A percentile compares a stretch with the other conserved stretches of the same genome.
phyloP scores from a whole-genome alignment of 2,329 filamentous ascomycete species.

The Aureobasidium sp. region DNA sequence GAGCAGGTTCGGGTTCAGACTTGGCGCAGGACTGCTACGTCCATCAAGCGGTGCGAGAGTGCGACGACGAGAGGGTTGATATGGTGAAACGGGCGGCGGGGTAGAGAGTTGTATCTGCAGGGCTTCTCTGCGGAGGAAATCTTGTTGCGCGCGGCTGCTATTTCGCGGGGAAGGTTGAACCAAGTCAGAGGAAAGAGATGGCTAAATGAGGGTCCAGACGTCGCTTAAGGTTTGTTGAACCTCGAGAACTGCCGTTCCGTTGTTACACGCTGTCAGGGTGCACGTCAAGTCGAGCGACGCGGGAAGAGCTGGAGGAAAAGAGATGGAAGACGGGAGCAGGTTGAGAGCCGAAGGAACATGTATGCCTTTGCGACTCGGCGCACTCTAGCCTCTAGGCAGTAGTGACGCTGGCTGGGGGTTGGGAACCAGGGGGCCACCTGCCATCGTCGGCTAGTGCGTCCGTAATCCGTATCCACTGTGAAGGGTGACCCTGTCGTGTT shows the following conservation, averaged over 20 bases:
- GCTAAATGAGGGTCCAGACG: slow-evolving; percentile 3
- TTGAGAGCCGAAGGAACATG: background rate
- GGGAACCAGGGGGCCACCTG: background rate
- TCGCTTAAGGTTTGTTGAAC: background rate
- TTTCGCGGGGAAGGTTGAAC: slow-evolving; percentile 6
- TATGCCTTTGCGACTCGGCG: background rate
- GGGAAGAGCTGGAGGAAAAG: background rate
- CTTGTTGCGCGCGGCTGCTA: background rate
- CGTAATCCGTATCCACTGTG: background rate
- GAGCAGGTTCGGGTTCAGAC: background rate
- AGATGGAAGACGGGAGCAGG: background rate
- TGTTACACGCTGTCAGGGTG: background rate
- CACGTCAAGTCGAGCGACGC: background rate
- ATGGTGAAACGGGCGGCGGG: background rate
- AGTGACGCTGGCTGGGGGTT: background rate
- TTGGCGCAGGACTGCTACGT: background rate
- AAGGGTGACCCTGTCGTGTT: background rate
- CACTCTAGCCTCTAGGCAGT: slow-evolving; percentile 3
- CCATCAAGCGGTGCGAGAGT: slow-evolving; percentile 12
- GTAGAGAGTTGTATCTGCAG: background rate
- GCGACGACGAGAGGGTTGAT: background rate
- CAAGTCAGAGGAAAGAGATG: slow-evolving; percentile 1
- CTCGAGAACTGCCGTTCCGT: background rate
- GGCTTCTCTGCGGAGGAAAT: slow-evolving; percentile 1
- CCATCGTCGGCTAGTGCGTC: background rate